These are phyloP conservation scores for Talaromyces pinophilus DNA, from an alignment of 2,329 filamentous ascomycete species.

Conservation along the genomic window DNA sequence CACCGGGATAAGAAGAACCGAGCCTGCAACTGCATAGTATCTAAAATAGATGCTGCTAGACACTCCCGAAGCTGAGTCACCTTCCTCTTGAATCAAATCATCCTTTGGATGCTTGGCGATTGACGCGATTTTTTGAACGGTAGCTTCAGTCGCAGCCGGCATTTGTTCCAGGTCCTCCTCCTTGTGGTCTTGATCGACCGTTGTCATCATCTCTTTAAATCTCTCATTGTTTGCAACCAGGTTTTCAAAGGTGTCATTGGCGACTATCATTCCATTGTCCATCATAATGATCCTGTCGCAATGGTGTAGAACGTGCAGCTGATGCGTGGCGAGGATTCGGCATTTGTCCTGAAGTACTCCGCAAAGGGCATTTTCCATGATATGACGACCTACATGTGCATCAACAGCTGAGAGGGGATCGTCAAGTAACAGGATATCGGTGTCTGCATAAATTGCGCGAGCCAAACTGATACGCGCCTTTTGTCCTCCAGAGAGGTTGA, in stretches of 20 bases:
- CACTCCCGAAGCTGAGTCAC: conserved; percentile 63
- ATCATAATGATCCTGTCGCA: conserved; percentile 90
- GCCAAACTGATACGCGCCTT: conserved; percentile 66
- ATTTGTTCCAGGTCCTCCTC: conserved; percentile 54
- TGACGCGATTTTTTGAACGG: conserved; percentile 44
- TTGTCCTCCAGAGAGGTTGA: conserved; percentile 52
- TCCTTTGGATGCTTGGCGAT: conserved; percentile 49
- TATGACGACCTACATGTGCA: conserved; percentile 59
- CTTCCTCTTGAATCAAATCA: conserved; percentile 39
- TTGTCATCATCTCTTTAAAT: conserved; percentile 77
- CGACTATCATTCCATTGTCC: conserved; percentile 75
- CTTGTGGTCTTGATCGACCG: conserved; percentile 51
- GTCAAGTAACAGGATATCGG: conserved; percentile 61
- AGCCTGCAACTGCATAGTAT: conserved; percentile 69
- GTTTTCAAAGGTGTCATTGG: conserved; percentile 82
- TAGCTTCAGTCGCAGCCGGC: conserved; percentile 30
- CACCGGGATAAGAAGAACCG: conserved; percentile 62
- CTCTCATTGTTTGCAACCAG: conserved; percentile 71
- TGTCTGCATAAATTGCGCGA: conserved; percentile 63
- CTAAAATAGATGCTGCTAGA: conserved; percentile 72
- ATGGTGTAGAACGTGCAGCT: conserved; percentile 81
- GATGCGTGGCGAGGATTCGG: conserved; percentile 82
- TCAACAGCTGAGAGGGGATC: conserved; percentile 55
- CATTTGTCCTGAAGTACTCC: conserved; percentile 82
- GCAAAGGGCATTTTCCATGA: conserved; percentile 87